Conservation (phyloP, 1,139 yeast species). For the Candida gigantensis region DNA sequence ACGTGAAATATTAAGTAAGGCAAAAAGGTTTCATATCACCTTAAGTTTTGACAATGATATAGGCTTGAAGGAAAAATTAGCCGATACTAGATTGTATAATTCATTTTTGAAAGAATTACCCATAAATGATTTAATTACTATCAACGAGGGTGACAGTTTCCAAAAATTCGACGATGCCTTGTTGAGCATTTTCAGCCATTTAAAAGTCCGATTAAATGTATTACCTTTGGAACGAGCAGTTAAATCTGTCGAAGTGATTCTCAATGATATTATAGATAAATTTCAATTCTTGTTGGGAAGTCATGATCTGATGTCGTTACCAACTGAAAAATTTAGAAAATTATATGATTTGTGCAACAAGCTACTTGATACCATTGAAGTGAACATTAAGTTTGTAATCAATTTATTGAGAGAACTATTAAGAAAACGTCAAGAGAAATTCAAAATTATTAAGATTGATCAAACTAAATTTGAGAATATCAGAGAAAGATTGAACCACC, state of each 20-base stretch:
- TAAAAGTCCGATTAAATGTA: conserved; percentile 53
- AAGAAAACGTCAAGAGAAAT: conserved; percentile 73
- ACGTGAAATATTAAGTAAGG: conserved; percentile 60
- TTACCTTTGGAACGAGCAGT: conserved; percentile 72
- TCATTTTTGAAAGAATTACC: conserved; percentile 73
- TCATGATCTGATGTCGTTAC: conserved; percentile 28
- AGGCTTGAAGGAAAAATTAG: conserved; percentile 61
- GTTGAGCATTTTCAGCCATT: conserved; percentile 55
- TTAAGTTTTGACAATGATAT: conserved; percentile 72
- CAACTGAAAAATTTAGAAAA: conserved; percentile 23
- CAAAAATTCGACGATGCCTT: conserved; percentile 46
- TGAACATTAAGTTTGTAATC: conserved; percentile 37
- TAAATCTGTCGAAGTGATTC: conserved; percentile 60
- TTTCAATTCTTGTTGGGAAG: conserved; percentile 22
- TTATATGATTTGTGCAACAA: conserved; percentile 20
- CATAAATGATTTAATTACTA: conserved; percentile 55
- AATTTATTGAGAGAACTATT: conserved; percentile 70
- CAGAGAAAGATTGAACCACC: conserved; percentile 46
- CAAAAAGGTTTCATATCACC: conserved; percentile 80
- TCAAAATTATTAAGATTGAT: conserved; percentile 61
- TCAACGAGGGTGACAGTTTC: conserved; percentile 37
- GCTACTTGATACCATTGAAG: conserved; percentile 30
- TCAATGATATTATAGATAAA: conserved; percentile 33
- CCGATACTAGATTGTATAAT: conserved; percentile 55
- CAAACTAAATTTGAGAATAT: conserved; percentile 45